Percentiles rank a stretch among this genome's conserved stretches.
phyloP scores from a whole-genome alignment of 176 grass and related monocot genomes.

The Dendrocalamus sinicus region DNA sequence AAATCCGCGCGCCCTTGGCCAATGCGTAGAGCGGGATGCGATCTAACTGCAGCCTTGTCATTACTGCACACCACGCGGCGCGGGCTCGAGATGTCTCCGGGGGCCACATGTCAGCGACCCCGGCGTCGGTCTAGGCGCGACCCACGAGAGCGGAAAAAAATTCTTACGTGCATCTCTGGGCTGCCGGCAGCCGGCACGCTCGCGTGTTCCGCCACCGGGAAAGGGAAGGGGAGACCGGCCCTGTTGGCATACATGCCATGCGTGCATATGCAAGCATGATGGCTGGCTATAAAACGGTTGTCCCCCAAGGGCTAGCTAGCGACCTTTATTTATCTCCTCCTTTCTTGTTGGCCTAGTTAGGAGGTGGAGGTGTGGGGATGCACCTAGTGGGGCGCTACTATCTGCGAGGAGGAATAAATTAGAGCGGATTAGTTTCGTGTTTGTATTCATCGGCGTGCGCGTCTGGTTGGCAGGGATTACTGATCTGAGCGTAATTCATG shows the following conservation, averaged over 20 bases:
- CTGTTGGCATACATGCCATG: background rate
- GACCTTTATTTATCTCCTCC: background rate
- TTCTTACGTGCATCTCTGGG: constrained; percentile 27
- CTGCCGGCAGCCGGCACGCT: background rate
- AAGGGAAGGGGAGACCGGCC: background rate
- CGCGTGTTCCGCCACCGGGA: background rate
- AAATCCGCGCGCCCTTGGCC: constrained; percentile 31
- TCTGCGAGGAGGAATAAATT: background rate
- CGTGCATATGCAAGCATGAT: constrained; percentile 40
- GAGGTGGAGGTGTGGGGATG: constrained; percentile 17
- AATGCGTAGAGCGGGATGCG: background rate
- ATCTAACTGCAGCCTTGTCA: constrained; percentile 27
- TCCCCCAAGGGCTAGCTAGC: background rate
- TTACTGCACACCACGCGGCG: constrained; percentile 15
- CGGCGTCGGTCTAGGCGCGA: background rate
- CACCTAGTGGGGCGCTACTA: background rate
- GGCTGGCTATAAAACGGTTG: constrained; percentile 17
- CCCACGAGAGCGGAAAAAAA: background rate
- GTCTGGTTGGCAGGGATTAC: accelerated
- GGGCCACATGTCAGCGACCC: constrained; percentile 45
- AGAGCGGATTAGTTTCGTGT: background rate
- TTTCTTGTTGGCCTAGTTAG: background rate
- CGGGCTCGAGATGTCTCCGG: background rate
- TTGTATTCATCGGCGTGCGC: background rate
- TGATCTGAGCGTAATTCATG: background rate